A percentile compares a stretch with the other conserved stretches of the same genome.
These are phyloP conservation scores for Boletales sp. DNA, from an alignment of 768 basidiomycete genomes.

Conservation along the genomic window DNA sequence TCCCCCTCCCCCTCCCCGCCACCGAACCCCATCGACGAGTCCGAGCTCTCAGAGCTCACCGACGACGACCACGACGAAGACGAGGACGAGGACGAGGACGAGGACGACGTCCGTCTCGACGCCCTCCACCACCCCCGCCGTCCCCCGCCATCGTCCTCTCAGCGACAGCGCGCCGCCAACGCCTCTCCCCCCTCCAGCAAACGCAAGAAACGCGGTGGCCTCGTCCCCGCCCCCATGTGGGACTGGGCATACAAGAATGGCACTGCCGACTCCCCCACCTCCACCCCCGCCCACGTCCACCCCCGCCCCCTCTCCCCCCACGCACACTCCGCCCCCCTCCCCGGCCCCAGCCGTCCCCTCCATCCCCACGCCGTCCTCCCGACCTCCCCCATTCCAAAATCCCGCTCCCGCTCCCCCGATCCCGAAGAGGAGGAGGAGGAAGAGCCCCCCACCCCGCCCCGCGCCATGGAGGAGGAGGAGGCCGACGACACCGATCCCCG, in stretches of 20 bases:
- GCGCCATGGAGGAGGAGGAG: slow-evolving; percentile 64
- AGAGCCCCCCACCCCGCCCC: slow-evolving; percentile 43
- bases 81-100: no score
- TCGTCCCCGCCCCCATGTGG: slow-evolving; percentile 83
- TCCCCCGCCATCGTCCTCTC: slow-evolving; percentile 11
- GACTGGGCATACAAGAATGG: slow-evolving; percentile 67
- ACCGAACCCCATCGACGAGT: slow-evolving; percentile 43
- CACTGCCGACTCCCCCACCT: slow-evolving; percentile 18
- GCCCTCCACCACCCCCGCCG: slow-evolving; percentile 12
- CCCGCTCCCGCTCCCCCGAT: slow-evolving; percentile 22
- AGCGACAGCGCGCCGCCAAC: slow-evolving; percentile 11
- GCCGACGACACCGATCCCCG: slow-evolving; percentile 33
- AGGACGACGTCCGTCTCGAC: no score
- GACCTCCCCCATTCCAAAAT: slow-evolving; percentile 3
- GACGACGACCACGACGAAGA: slow-evolving; percentile 79
- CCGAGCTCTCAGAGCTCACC: slow-evolving; percentile 80
- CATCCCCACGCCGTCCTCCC: slow-evolving; percentile 4
- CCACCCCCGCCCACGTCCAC: slow-evolving; percentile 6
- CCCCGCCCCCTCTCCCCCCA: slow-evolving; percentile 5
- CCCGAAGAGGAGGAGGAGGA: slow-evolving; percentile 39
- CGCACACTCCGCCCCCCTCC: not conserved
- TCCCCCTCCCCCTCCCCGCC: slow-evolving; percentile 65
- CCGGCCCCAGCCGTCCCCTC: slow-evolving; percentile 8
- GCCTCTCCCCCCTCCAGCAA: slow-evolving; percentile 21
- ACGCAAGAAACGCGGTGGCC: slow-evolving; percentile 56